phyloP scores from a whole-genome alignment of 306 rosid species.

The Argentina anserina region DNA sequence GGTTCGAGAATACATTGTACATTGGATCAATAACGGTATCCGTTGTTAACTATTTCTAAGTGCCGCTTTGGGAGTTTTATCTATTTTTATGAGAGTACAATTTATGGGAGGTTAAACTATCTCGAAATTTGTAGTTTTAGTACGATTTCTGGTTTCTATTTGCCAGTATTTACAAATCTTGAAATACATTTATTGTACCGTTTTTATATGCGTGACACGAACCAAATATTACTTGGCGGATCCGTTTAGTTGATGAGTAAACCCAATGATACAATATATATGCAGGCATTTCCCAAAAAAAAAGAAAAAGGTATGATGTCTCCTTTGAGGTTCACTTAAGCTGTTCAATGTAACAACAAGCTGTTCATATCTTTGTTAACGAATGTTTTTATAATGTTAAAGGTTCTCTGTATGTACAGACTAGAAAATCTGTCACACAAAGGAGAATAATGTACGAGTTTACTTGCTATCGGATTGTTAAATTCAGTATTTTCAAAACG shows the following conservation, averaged over 20 bases:
- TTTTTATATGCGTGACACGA: background rate
- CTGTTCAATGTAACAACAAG: too few species aligned
- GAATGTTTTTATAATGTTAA: background rate
- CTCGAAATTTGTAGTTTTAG: background rate
- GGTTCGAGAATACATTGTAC: slow-evolving; percentile 47
- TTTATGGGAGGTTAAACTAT: background rate
- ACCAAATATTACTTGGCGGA: background rate
- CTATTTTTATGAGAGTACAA: slow-evolving; percentile 9
- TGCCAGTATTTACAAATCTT: background rate
- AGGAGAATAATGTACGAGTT: too few species aligned
- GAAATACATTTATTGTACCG: background rate
- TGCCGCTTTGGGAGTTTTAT: slow-evolving; percentile 33
- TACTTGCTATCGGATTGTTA: too few species aligned
- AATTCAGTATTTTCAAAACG: too few species aligned
- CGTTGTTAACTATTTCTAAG: slow-evolving; percentile 38
- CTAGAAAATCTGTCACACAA: too few species aligned
- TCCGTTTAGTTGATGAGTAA: too few species aligned
- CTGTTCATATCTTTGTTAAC: too few species aligned
- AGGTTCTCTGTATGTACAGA: too few species aligned
- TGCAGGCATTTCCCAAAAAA: too few species aligned
- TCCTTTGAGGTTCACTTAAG: too few species aligned
- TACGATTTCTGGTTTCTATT: background rate
- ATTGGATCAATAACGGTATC: slow-evolving; percentile 35
- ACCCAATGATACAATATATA: too few species aligned
- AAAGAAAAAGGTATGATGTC: too few species aligned